Evolutionary conservation across 2,329 filamentous ascomycete species (phyloP).

Genomic region (Neoarthrinium moseri): DNA sequence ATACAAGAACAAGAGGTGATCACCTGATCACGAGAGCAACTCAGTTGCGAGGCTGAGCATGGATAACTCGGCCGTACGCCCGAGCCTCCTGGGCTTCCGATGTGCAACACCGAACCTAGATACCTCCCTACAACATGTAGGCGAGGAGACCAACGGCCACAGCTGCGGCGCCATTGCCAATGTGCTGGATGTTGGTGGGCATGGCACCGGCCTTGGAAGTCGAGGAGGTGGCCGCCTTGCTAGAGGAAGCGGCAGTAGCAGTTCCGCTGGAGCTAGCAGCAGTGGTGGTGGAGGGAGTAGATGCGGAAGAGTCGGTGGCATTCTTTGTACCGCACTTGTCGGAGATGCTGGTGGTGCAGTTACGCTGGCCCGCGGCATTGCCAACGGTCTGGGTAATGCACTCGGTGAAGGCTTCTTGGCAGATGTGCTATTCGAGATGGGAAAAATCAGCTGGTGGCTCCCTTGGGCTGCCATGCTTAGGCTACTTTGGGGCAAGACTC

Average conservation of each 20-base stretch:
- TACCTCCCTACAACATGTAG: constrained; percentile 43
- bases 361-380: constrained; percentile 40
- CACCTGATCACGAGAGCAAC: constrained; percentile 7
- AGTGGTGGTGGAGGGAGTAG: constrained; percentile 24
- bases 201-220: constrained; percentile 23
- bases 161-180: constrained; percentile 45
- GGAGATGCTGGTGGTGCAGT: constrained; percentile 47
- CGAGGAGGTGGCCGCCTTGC: constrained; percentile 16
- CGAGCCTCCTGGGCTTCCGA: background rate
- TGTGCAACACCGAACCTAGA: background rate
- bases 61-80: constrained; percentile 2
- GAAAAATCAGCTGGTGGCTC: no score
- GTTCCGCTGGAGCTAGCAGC: constrained; percentile 23
- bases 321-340: constrained; percentile 46
- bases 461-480: no score
- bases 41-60: constrained; percentile 3
- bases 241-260: constrained; percentile 17
- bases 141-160: constrained; percentile 52
- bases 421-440: constrained; percentile 43
- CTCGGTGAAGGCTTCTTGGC: constrained; percentile 44
- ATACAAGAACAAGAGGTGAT: constrained; percentile 15
- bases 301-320: constrained; percentile 36
- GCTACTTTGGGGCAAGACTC: constrained; percentile 15
- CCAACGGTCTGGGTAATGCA: constrained; percentile 45
- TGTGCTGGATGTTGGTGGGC: constrained; percentile 26